Base-by-base conservation (phyloP, 257 asterid species). In the Salvia splendens region DNA sequence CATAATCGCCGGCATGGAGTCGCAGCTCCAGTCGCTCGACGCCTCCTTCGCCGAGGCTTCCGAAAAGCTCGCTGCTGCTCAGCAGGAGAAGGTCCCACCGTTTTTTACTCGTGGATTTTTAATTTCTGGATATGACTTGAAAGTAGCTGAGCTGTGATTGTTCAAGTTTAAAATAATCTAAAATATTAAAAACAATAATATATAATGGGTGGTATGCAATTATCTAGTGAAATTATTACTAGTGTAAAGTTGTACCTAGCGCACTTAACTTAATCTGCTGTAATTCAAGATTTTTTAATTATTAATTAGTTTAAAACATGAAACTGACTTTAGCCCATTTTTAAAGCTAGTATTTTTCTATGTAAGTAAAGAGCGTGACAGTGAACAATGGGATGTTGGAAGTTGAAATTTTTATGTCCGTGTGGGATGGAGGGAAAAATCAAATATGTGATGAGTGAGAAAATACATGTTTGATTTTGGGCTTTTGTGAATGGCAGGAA, bases 1-100 rank as follows among this genome's bases (percentile, higher is more conserved):
- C 45, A 54, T 85, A 83, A 88, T 93, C 74, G 75, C 89, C 79
- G 89, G 84, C 36, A 87, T 86, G 28, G 90, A 86, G 73, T 81
- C 96, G 41, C 95, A 85, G 84, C 81, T 93, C 20, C 83, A 86
- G 71, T 85, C 89, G 58, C 84, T 90, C 68, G 92, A 88, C 70
- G 78, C 86, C 67, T 60, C 95, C 28, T 72, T 88, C 53, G 71
- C 68, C 40, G 87, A 89, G n/a, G 71, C 76, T 16, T 53, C 83
- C 55, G 86, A 87, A 3, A 76, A 86, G 56, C 91, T 88, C 70
- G 71, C 95, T 55, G 76, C 4, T 0, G 88, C 84, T 15, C 79
- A 86, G 76, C 81, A 78, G 64, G 96, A 90, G 11, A 93, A 93
- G 92, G 98, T 92, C 59, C n/a, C 8, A 32, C 71, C 61, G 14